Evolutionary conservation across 495 filamentous ascomycete genomes (phyloP).

Genomic region (Penicillium pulvis): DNA sequence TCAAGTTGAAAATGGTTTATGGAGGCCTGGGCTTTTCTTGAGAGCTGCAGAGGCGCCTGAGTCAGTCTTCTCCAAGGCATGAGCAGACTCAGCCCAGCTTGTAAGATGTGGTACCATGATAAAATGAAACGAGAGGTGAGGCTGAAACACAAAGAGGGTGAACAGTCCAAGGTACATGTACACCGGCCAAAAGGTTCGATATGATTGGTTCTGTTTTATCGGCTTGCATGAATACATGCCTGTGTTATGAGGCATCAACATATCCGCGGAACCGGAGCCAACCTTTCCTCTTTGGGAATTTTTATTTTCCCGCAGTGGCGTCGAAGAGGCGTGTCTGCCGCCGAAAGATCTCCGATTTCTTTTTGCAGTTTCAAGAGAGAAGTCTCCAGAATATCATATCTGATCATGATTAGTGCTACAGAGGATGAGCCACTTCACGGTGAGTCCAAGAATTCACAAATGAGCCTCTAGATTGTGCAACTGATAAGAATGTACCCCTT

Average conservation of each 20-base stretch:
- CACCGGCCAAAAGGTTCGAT: no score
- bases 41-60: no score
- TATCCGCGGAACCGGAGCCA: conserved; percentile 37
- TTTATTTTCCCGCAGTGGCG: conserved; percentile 32
- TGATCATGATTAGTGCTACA: conserved; percentile 41
- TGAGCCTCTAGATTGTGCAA: conserved; percentile 28
- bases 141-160: no score
- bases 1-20: not conserved
- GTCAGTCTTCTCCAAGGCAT: no score
- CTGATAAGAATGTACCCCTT: conserved; percentile 39
- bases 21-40: no score
- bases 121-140: no score
- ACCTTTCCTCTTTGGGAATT: conserved; percentile 49
- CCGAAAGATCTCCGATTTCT: conserved; percentile 7
- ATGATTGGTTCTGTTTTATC: not conserved
- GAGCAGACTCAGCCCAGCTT: no score
- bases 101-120: no score
- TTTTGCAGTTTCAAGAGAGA: not conserved
- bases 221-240: not conserved
- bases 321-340: conserved; percentile 4
- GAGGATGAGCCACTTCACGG: conserved; percentile 48
- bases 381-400: not conserved
- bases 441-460: conserved; percentile 26
- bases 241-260: conserved; percentile 6
- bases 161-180: no score